phyloP scores from a whole-genome alignment of 2,329 filamentous ascomycete genomes.

The Phoma sp. region DNA sequence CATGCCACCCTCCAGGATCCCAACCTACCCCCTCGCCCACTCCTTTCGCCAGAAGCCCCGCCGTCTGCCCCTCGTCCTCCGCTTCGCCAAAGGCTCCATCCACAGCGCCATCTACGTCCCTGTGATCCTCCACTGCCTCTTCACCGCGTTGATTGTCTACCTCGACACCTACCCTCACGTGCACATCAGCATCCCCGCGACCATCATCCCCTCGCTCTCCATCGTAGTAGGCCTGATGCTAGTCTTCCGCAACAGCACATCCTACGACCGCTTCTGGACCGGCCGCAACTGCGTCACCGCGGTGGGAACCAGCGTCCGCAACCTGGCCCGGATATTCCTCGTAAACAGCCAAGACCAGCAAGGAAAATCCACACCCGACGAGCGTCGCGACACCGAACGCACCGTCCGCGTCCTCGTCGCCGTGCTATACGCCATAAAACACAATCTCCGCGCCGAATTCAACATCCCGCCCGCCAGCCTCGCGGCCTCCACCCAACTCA shows the following conservation, averaged over 20 bases:
- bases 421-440: conserved; percentile 69
- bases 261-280: conserved; percentile 71
- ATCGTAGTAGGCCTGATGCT: conserved; percentile 74
- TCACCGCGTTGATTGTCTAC: conserved; percentile 66
- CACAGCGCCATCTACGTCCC: conserved; percentile 65
- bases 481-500: conserved; percentile 21
- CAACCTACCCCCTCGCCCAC: conserved; percentile 57
- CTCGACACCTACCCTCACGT: conserved; percentile 60
- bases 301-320: conserved; percentile 65
- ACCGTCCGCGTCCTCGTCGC: conserved; percentile 66
- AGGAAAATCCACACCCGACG: conserved; percentile 38
- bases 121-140: conserved; percentile 64
- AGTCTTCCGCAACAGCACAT: conserved; percentile 70
- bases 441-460: conserved; percentile 69
- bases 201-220: conserved; percentile 68
- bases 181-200: conserved; percentile 63
- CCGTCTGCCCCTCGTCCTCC: conserved; percentile 69
- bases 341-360: conserved; percentile 52
- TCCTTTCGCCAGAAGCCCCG: conserved; percentile 56
- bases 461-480: conserved; percentile 51
- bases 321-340: conserved; percentile 64
- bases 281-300: conserved; percentile 64
- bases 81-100: conserved; percentile 70
- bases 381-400: conserved; percentile 65
- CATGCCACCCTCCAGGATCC: conserved; percentile 13